Percentiles rank a stretch among this genome's conserved stretches.
Evolutionary conservation across 345 rosid species (phyloP).

Genomic region (Eucalyptus fibrosa): DNA sequence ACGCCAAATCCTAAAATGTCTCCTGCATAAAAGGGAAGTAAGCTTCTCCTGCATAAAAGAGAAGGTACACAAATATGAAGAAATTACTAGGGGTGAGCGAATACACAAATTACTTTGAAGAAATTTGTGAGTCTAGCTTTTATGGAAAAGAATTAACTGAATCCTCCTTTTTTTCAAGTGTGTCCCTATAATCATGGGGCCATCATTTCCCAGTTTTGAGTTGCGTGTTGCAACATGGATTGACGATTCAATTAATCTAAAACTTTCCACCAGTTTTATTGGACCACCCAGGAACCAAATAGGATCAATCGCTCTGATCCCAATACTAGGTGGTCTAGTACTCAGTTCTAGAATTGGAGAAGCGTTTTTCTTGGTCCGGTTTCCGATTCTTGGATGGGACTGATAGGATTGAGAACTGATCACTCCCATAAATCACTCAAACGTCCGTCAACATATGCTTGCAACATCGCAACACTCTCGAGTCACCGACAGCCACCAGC

Average conservation of each 20-base stretch:
- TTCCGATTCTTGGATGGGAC: accelerated
- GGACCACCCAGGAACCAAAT: accelerated
- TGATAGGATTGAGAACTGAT: accelerated
- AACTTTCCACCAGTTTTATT: no score
- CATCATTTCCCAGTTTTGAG: no score
- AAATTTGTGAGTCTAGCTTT: no score
- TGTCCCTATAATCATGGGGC: no score
- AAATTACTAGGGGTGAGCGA: no score
- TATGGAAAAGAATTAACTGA: no score
- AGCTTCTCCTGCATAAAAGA: neutral
- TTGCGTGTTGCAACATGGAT: no score
- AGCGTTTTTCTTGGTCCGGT: accelerated
- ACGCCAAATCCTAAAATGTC: neutral
- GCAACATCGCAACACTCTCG: neutral
- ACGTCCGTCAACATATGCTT: neutral
- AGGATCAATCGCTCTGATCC: accelerated
- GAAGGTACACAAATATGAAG: neutral
- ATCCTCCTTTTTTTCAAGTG: no score
- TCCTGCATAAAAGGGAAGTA: neutral
- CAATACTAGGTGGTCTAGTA: no score
- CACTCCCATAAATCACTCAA: no score
- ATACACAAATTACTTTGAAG: no score
- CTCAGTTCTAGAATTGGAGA: accelerated
- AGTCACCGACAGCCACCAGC: neutral
- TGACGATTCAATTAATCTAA: no score